phyloP scores from a whole-genome alignment of 108 stramenopile species.

The Nannochloropsis gaditana region DNA sequence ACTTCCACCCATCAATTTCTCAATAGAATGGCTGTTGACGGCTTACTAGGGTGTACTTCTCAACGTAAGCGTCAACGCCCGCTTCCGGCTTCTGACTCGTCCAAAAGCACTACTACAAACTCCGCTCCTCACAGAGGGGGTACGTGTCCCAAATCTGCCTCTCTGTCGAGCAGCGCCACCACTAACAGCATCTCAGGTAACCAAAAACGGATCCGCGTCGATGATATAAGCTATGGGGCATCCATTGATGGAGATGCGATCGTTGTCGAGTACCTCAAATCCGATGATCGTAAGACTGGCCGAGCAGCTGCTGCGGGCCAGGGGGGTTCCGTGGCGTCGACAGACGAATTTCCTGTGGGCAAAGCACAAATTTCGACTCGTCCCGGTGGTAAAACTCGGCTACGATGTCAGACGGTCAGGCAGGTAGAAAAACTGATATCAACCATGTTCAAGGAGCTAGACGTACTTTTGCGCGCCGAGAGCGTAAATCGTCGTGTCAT shows the following conservation, averaged over 20 bases:
- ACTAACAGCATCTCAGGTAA: slow-evolving; percentile 6
- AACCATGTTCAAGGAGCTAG: background rate
- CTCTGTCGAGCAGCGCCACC: slow-evolving; percentile 6
- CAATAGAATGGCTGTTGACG: slow-evolving; percentile 20
- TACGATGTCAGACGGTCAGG: background rate
- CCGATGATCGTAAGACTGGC: background rate
- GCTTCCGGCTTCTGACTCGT: background rate
- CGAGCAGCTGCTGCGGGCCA: background rate
- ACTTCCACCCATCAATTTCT: background rate
- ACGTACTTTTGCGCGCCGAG: slow-evolving; percentile 16
- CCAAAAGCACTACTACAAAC: slow-evolving; percentile 13
- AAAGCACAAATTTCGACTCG: background rate
- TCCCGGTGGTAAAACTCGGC: background rate
- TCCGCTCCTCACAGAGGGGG: background rate
- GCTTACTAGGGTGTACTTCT: background rate
- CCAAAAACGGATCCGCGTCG: background rate
- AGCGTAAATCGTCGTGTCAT: background rate
- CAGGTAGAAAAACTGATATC: slow-evolving; percentile 7
- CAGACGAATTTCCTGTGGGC: background rate
- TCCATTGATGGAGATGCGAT: background rate
- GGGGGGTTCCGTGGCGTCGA: background rate
- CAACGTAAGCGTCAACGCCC: slow-evolving; percentile 4
- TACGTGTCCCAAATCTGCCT: slow-evolving; percentile 4
- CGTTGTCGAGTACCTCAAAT: background rate
- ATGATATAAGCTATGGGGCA: background rate